phyloP scores from a whole-genome alignment of 352 stramenopile species.

The Phytopythium delawarense region DNA sequence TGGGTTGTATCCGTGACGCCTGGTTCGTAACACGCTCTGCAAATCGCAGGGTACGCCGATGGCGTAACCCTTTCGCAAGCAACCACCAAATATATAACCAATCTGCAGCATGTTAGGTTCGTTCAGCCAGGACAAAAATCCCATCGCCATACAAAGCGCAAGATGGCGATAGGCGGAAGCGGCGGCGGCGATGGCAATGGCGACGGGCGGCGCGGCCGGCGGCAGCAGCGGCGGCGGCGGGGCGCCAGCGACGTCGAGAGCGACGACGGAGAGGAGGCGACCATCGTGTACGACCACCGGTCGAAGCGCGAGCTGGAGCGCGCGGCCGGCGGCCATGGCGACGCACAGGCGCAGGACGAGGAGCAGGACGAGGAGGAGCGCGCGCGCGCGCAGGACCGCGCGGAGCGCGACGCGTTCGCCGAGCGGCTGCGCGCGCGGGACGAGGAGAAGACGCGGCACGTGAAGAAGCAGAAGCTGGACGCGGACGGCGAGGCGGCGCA shows the following conservation, averaged over 20 bases:
- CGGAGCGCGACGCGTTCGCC: slow-evolving; percentile 81
- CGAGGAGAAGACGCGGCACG: slow-evolving; percentile 61
- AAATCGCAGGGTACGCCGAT: too few relatives aligned
- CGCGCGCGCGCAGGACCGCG: slow-evolving; percentile 47
- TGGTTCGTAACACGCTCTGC: too few relatives aligned
- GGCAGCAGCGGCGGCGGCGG: slow-evolving; percentile 16
- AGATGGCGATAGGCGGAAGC: neutral
- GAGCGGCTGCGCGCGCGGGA: slow-evolving; percentile 74
- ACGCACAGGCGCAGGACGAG: neutral
- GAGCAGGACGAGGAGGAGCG: slow-evolving; percentile 45
- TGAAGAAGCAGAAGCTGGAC: slow-evolving; percentile 40
- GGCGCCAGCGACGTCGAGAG: slow-evolving; percentile 7
- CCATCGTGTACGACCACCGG: slow-evolving; percentile 40
- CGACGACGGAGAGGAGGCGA: slow-evolving; percentile 15
- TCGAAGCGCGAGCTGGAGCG: slow-evolving; percentile 32
- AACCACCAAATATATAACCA: neutral
- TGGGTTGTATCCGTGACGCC: too few relatives aligned
- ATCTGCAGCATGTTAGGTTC: neutral
- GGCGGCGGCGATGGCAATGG: neutral
- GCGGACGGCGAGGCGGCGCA: slow-evolving; percentile 18
- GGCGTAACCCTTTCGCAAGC: too few relatives aligned
- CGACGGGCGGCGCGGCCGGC: neutral
- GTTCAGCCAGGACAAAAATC: neutral
- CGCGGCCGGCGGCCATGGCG: slow-evolving; percentile 8
- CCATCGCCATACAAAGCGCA: neutral